These are phyloP conservation scores for Hypholoma sublateritium DNA, from an alignment of 768 basidiomycete genomes.

Conservation along the genomic window DNA sequence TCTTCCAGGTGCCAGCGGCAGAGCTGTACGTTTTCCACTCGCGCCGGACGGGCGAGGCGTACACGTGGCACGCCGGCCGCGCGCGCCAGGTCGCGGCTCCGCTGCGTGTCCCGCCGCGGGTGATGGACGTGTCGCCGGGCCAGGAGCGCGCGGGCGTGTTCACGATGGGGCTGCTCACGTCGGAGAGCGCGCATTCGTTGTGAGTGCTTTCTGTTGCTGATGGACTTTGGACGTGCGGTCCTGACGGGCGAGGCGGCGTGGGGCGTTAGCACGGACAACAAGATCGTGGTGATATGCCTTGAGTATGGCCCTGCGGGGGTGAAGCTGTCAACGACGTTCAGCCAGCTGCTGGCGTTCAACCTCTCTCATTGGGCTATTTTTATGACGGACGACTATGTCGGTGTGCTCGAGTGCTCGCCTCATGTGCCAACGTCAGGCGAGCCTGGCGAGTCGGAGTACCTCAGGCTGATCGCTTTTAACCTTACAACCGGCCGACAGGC, in stretches of 20 bases:
- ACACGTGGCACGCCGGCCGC: conserved; percentile 18
- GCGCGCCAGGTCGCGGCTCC: conserved; percentile 14
- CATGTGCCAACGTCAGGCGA: background rate
- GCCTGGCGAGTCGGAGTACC: background rate
- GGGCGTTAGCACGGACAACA: background rate
- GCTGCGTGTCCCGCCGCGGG: conserved; percentile 10
- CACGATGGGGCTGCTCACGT: conserved; percentile 24
- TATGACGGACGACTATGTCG: conserved; percentile 25
- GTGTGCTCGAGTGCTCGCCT: conserved; percentile 19
- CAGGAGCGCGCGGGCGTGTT: conserved; percentile 23
- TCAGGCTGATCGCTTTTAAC: conserved; percentile 22
- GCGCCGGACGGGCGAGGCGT: conserved; percentile 10
- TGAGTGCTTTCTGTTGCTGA: conserved; percentile 3
- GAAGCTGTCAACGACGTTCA: conserved; percentile 9
- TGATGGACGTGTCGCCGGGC: conserved; percentile 29
- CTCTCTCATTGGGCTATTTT: conserved; percentile 25
- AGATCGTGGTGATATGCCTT: conserved; percentile 14
- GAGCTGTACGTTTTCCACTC: conserved; percentile 25
- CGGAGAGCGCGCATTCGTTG: background rate
- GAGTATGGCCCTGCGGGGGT: conserved; percentile 11
- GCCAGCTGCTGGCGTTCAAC: background rate
- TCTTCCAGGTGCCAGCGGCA: conserved; percentile 29
- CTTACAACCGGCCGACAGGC: conserved; percentile 12
- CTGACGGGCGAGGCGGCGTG: background rate
- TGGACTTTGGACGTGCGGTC: background rate